A percentile compares a stretch with the other conserved stretches of the same genome.
Conservation (phyloP, 352 stramenopile species). For the Pythium angustatum region DNA sequence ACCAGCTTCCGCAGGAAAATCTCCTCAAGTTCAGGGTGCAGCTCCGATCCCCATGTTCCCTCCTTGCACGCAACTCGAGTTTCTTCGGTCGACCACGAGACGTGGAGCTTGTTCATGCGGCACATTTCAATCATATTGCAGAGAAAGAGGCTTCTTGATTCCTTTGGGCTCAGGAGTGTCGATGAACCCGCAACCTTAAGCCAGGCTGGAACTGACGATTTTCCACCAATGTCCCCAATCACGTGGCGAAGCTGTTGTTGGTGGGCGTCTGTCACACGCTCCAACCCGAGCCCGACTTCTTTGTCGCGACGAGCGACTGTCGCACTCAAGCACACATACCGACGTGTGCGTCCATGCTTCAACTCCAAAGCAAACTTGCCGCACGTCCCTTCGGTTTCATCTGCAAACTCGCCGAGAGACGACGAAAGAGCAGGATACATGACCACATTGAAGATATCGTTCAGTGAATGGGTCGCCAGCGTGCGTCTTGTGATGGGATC, state of each 20-base stretch:
- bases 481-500: slow-evolving; percentile 74
- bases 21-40: slow-evolving; percentile 83
- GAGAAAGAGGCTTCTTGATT: slow-evolving; percentile 76
- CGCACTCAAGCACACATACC: slow-evolving; percentile 70
- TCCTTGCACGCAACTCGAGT: slow-evolving; percentile 86
- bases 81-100: slow-evolving; percentile 87
- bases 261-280: slow-evolving; percentile 47
- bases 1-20: slow-evolving; percentile 83
- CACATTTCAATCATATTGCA: slow-evolving; percentile 90
- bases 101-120: slow-evolving; percentile 86
- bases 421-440: slow-evolving; percentile 85
- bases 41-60: slow-evolving; percentile 79
- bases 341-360: slow-evolving; percentile 78
- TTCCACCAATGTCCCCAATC: slow-evolving; percentile 69
- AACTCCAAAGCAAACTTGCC: slow-evolving; percentile 86
- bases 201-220: slow-evolving; percentile 60
- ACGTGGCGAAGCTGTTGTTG: slow-evolving; percentile 72
- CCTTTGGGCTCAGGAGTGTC: slow-evolving; percentile 75
- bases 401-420: slow-evolving; percentile 44
- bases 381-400: slow-evolving; percentile 56
- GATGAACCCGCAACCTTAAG: slow-evolving; percentile 72
- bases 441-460: slow-evolving; percentile 86
- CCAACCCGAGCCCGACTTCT: slow-evolving; percentile 75
- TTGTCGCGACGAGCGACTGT: slow-evolving; percentile 68
- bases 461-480: slow-evolving; percentile 61